Conservation (phyloP, 1,284 basidiomycete species). For the Xanthoconium separans region DNA sequence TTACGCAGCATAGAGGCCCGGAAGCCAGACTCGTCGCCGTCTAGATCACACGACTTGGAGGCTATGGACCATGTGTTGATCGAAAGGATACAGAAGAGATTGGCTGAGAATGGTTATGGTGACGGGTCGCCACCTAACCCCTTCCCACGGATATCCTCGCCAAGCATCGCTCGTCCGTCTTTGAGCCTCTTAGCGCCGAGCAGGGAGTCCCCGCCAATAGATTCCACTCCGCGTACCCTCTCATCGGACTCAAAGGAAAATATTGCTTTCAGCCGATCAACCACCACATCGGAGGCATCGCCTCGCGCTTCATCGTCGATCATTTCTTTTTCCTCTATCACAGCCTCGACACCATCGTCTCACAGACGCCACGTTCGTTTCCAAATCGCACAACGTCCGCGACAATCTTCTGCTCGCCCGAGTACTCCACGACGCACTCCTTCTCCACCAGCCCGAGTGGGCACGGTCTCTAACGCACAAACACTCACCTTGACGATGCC, state of each 20-base stretch:
- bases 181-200: conserved; percentile 17
- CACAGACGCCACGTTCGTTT: conserved; percentile 28
- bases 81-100: conserved; percentile 21
- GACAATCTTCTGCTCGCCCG: not conserved
- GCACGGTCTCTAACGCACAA: conserved; percentile 3
- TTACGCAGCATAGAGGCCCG: conserved; percentile 23
- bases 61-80: conserved; percentile 21
- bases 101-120: conserved; percentile 22
- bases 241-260: not conserved
- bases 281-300: not conserved
- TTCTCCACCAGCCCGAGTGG: conserved; percentile 26
- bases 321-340: conserved; percentile 2
- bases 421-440: conserved; percentile 28
- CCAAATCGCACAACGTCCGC: conserved; percentile 6
- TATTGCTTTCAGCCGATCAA: not conserved
- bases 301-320: conserved; percentile 2
- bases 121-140: conserved; percentile 20
- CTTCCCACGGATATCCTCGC: conserved; percentile 23
- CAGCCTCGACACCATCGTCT: conserved; percentile 1
- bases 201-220: conserved; percentile 1
- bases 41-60: conserved; percentile 13
- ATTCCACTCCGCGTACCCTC: not conserved
- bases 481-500: conserved; percentile 28
- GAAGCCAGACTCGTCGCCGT: not conserved
- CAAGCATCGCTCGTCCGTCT: conserved; percentile 24